Evolutionary conservation across 768 basidiomycete genomes (phyloP).

Genomic region (Mycena vulgaris): DNA sequence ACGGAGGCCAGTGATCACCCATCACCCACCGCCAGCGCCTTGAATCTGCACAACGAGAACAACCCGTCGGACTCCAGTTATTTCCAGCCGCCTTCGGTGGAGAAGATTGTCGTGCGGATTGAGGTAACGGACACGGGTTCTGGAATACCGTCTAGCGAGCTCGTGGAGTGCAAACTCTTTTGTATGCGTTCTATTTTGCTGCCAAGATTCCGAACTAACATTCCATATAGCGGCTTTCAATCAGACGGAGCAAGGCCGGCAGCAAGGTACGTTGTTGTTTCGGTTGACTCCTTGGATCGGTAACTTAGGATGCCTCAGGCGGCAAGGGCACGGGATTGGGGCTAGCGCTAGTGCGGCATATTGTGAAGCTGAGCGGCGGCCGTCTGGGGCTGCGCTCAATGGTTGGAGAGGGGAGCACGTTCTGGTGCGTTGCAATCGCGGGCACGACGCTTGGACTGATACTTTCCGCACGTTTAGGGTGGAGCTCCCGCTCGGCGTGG

Average conservation of each 20-base stretch:
- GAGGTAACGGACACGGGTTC: conserved; percentile 78
- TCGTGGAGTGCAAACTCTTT: conserved; percentile 71
- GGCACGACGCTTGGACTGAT: not conserved
- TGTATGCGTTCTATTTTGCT: conserved; percentile 52
- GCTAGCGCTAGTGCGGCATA: conserved; percentile 70
- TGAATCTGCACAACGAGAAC: conserved; percentile 31
- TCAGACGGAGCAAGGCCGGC: conserved; percentile 70
- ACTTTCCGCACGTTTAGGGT: conserved; percentile 27
- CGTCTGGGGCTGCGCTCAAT: conserved; percentile 65
- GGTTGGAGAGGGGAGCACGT: conserved; percentile 74
- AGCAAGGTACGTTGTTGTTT: conserved; percentile 40
- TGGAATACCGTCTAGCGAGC: conserved; percentile 73
- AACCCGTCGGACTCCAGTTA: conserved; percentile 13
- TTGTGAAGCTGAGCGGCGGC: conserved; percentile 70
- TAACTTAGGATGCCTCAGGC: conserved; percentile 34
- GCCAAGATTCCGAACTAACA: conserved; percentile 4
- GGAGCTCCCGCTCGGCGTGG: conserved; percentile 59
- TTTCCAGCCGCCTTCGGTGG: conserved; percentile 43
- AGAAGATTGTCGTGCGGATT: conserved; percentile 75
- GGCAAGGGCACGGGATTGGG: conserved; percentile 70
- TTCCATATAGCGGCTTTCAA: conserved; percentile 64
- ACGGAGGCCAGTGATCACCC: conserved; percentile 6
- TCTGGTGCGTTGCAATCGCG: conserved; percentile 70
- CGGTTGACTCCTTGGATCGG: not conserved
- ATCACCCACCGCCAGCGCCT: conserved; percentile 22